phyloP scores from a whole-genome alignment of 805 yeast species.

The Candida insectorum region DNA sequence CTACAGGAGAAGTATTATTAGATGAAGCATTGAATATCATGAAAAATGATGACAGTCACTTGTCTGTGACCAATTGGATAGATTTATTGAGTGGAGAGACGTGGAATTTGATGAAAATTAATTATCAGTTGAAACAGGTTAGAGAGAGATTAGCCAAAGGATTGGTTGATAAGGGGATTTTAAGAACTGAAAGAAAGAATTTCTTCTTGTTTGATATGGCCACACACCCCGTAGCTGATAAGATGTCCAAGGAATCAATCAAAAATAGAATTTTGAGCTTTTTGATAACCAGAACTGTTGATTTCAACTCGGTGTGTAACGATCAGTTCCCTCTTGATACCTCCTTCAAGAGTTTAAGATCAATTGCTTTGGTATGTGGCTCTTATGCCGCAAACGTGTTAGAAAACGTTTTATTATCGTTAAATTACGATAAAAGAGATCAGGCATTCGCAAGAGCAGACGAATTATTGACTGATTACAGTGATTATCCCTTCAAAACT shows the following conservation, averaged over 20 bases:
- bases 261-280: constrained; percentile 67
- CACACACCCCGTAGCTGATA: constrained; percentile 93
- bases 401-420: constrained; percentile 76
- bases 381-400: constrained; percentile 95
- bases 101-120: constrained; percentile 93
- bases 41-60: constrained; percentile 75
- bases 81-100: constrained; percentile 93
- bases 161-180: constrained; percentile 91
- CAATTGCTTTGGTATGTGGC: constrained; percentile 80
- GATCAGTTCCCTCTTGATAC: constrained; percentile 66
- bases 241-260: constrained; percentile 76
- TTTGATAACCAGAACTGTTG: constrained; percentile 69
- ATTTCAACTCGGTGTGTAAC: constrained; percentile 36
- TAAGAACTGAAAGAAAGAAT: constrained; percentile 93
- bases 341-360: constrained; percentile 68
- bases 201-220: constrained; percentile 97
- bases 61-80: constrained; percentile 86
- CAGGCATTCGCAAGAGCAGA: constrained; percentile 93
- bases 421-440: constrained; percentile 86
- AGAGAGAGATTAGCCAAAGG: constrained; percentile 96
- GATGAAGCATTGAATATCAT: constrained; percentile 92
- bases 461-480: constrained; percentile 75
- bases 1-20: constrained; percentile 92
- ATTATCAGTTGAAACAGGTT: constrained; percentile 94
- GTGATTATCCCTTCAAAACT: constrained; percentile 78